These are phyloP conservation scores for Actinomucor elegans DNA, from an alignment of 371 early-diverging fungal species.

Conservation along the genomic window DNA sequence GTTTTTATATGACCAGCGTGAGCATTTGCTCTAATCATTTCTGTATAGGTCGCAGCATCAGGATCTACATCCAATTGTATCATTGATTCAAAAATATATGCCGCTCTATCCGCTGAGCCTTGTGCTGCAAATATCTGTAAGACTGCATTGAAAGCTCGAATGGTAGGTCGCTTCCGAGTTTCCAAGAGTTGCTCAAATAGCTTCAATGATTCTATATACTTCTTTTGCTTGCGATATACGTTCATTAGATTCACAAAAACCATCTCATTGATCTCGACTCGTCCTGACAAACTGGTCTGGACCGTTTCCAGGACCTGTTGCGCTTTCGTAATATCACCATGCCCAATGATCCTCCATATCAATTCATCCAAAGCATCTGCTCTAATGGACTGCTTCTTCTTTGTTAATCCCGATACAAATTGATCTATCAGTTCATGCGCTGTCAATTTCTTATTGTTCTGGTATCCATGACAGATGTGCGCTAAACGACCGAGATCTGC, in stretches of 20 bases:
- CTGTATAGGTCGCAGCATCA: slow-evolving; percentile 48
- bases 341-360: slow-evolving; percentile 21
- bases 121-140: slow-evolving; percentile 48
- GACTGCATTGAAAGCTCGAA: slow-evolving; percentile 45
- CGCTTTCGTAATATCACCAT: slow-evolving; percentile 19
- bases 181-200: slow-evolving; percentile 43
- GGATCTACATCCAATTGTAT: slow-evolving; percentile 37
- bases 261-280: slow-evolving; percentile 19
- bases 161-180: slow-evolving; percentile 31
- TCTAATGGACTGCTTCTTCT: slow-evolving; percentile 15
- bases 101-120: slow-evolving; percentile 32
- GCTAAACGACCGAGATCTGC: slow-evolving; percentile 27
- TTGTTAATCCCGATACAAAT: slow-evolving; percentile 12
- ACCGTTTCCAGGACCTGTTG: slow-evolving; percentile 13
- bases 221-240: slow-evolving; percentile 19
- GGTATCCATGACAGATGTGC: slow-evolving; percentile 25
- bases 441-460: not conserved
- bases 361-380: slow-evolving; percentile 29
- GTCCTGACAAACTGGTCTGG: not conserved
- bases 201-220: slow-evolving; percentile 31
- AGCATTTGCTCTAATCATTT: slow-evolving; percentile 46
- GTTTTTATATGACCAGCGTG: slow-evolving; percentile 14
- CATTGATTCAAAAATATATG: slow-evolving; percentile 37
- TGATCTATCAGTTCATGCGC: slow-evolving; percentile 21
- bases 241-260: slow-evolving; percentile 35